phyloP scores from a whole-genome alignment of 352 stramenopile species.

The Thraustochytrium striatum region DNA sequence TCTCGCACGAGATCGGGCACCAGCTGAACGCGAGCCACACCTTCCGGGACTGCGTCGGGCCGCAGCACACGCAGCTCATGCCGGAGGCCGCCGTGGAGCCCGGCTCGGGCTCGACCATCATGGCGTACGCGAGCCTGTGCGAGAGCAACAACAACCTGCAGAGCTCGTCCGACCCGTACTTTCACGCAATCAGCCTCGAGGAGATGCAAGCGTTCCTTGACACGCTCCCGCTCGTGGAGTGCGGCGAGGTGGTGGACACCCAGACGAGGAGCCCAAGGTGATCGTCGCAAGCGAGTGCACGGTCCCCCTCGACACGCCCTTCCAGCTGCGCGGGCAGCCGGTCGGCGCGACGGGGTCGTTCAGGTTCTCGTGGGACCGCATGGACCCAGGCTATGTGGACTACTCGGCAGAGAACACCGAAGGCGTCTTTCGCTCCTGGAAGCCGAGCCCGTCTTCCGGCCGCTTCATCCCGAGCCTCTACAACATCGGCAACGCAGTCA shows the following conservation, averaged over 20 bases:
- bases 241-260: not conserved
- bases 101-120: constrained; percentile 47
- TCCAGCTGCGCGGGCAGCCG: constrained; percentile 7
- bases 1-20: constrained; percentile 45
- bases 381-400: constrained; percentile 13
- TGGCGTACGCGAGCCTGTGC: constrained; percentile 38
- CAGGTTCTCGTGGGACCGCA: constrained; percentile 44
- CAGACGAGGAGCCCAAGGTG: not conserved
- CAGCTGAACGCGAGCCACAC: constrained; percentile 26
- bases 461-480: constrained; percentile 38
- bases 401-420: not conserved
- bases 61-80: constrained; percentile 12
- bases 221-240: not conserved
- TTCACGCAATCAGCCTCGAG: constrained; percentile 36
- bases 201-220: constrained; percentile 27
- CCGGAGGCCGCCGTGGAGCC: constrained; percentile 12
- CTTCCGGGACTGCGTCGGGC: constrained; percentile 35
- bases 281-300: not conserved
- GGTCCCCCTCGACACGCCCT: constrained; percentile 20
- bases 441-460: not conserved
- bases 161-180: constrained; percentile 42
- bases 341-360: no score
- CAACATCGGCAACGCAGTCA: not conserved
- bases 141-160: constrained; percentile 16
- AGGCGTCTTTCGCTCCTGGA: constrained; percentile 23